Evolutionary conservation across 306 rosid genomes (phyloP), one percentile per base, ranked within the genome.

Genomic region (Acmispon strigosus): DNA sequence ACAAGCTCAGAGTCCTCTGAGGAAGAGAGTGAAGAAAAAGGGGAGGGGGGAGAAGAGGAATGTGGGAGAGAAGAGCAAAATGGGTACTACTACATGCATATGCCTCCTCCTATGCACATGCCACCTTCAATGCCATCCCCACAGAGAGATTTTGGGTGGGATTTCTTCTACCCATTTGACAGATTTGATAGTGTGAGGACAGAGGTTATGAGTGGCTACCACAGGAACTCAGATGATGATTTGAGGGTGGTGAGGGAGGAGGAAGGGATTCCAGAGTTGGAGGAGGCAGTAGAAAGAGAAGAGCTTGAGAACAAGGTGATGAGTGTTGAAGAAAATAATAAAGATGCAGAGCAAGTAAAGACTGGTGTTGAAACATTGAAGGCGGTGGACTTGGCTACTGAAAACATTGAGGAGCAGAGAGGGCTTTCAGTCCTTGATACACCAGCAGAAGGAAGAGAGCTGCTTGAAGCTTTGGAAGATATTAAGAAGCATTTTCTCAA

Each of bases 251-350:
- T 94, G 84, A 91, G 97, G 78, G 96, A 91, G 78, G 91, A 95
- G 72, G 99, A 95, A 75, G 99, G 99, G 78, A 94, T 94, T 74
- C 97, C 99, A 10, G 99, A 94, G 81, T 82, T 94, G 0, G 97
- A 91, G 76, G 99, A 94, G 78, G 97, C 80, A 68, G 89, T 73
- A 11, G 85, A 71, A 52, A 79, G 84, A 56, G 87, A 70, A 65
- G 81, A 79, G 50, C 20, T 79, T 77, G 84, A 70, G 41, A 69
- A 78, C 43, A 85, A 83, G 66, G 88, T 65, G 19, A 67, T 55
- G 20, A 75, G 48, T 75, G 77, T 59, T 69, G 91, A 83, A 41
- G 90, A 83, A 56, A 80, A 75, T 2, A 66, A 41, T 11, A 81
- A 62, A 49, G 85, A 57, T 34, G 69, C 2, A 7, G 82, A 82